Evolutionary conservation across 768 basidiomycete species (phyloP).

Genomic region (Gyrodon lividus): DNA sequence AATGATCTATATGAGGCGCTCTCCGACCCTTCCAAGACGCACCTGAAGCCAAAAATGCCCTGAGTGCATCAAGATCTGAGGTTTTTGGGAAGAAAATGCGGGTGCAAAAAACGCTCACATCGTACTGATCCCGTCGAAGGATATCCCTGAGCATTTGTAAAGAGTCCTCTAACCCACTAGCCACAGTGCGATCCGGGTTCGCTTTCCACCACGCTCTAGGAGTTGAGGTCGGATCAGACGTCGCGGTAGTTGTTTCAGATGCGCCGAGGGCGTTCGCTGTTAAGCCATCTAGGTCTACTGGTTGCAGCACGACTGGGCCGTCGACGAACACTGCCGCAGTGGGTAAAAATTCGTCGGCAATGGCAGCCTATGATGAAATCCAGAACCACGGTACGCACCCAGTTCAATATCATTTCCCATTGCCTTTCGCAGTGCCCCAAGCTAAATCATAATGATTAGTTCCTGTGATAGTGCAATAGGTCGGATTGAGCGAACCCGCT

Average conservation of each 20-base stretch:
- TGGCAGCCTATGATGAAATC: neutral
- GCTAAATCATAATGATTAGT: constrained; percentile 35
- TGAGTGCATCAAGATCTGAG: constrained; percentile 23
- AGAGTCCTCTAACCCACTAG: constrained; percentile 57
- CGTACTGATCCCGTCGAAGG: constrained; percentile 58
- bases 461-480: neutral
- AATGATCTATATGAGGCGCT: constrained; percentile 1
- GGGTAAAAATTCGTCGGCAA: neutral
- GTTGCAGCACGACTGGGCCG: constrained; percentile 64
- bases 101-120: constrained; percentile 43
- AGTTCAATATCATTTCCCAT: constrained; percentile 64
- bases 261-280: constrained; percentile 36
- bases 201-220: constrained; percentile 74
- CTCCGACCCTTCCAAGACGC: neutral
- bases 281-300: constrained; percentile 53
- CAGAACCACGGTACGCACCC: constrained; percentile 37
- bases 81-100: neutral
- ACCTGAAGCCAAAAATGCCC: constrained; percentile 85
- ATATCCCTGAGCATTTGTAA: constrained; percentile 54
- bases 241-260: constrained; percentile 31
- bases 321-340: constrained; percentile 70
- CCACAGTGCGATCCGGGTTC: constrained; percentile 50
- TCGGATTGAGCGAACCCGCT: constrained; percentile 48
- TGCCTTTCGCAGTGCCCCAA: constrained; percentile 72
- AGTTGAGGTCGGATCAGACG: constrained; percentile 49